Conservation (phyloP, 192 early-diverging fungal species). For the Funneliformis mosseae region DNA sequence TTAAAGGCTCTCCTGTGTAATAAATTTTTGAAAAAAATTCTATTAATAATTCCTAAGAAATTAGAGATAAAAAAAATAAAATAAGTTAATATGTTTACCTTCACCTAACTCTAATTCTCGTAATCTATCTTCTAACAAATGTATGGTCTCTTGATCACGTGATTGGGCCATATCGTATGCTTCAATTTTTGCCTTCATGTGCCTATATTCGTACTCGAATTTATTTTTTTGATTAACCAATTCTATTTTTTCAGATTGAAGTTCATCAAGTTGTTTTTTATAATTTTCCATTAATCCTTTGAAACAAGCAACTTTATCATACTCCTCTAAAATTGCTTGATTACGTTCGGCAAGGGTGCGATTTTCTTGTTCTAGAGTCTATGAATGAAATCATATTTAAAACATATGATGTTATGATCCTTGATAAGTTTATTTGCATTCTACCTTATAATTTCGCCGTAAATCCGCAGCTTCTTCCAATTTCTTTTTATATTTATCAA, state of each 20-base stretch:
- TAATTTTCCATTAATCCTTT: constrained; percentile 86
- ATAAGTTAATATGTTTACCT: constrained; percentile 33
- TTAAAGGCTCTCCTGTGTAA: constrained; percentile 40
- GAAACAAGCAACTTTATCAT: constrained; percentile 74
- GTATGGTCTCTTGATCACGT: constrained; percentile 75
- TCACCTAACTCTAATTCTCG: constrained; percentile 79
- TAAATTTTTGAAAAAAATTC: constrained; percentile 35
- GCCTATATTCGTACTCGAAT: constrained; percentile 69
- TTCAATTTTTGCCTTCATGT: constrained; percentile 63
- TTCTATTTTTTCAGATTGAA: constrained; percentile 73
- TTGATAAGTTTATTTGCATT: not conserved
- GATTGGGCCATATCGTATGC: constrained; percentile 63
- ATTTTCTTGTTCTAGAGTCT: constrained; percentile 77
- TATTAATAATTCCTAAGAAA: constrained; percentile 40
- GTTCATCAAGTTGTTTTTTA: constrained; percentile 75
- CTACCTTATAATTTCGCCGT: constrained; percentile 71
- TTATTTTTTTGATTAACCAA: constrained; percentile 72
- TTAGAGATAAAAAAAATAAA: constrained; percentile 38
- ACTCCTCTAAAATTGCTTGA: constrained; percentile 84
- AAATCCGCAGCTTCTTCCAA: constrained; percentile 87
- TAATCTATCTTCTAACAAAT: constrained; percentile 75
- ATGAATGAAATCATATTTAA: not conserved
- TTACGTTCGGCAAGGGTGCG: constrained; percentile 69
- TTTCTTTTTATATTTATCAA: constrained; percentile 97
- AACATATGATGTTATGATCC: not conserved